Percentiles rank a stretch among this genome's conserved stretches.
Conservation (phyloP, 768 basidiomycete species). For the Mycena epipterygia region DNA sequence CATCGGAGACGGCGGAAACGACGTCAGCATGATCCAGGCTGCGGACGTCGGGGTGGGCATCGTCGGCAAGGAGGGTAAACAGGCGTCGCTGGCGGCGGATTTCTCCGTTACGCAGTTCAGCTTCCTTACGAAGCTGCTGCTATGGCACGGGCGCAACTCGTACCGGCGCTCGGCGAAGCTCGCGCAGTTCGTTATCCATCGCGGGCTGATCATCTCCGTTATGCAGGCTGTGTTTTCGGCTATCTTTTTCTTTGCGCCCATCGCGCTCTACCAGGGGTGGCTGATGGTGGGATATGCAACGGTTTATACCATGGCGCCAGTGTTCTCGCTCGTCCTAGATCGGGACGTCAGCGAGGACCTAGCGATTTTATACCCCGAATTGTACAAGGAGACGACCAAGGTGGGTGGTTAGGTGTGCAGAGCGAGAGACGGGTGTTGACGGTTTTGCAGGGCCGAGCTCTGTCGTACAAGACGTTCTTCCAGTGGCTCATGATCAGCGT, state of each 20-base stretch:
- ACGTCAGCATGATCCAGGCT: constrained; percentile 99
- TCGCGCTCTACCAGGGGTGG: constrained; percentile 98
- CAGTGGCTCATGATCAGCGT: constrained; percentile 97
- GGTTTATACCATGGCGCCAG: constrained; percentile 97
- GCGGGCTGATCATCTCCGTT: constrained; percentile 95
- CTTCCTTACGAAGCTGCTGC: constrained; percentile 92
- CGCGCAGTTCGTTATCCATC: constrained; percentile 98
- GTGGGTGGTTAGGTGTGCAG: constrained; percentile 52
- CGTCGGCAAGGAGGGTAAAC: constrained; percentile 98
- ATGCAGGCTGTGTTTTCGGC: constrained; percentile 98
- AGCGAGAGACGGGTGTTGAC: not conserved
- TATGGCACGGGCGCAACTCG: constrained; percentile 99
- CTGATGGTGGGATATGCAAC: constrained; percentile 97
- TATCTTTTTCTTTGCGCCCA: constrained; percentile 95
- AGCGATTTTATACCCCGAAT: constrained; percentile 94
- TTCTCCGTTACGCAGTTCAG: constrained; percentile 99
- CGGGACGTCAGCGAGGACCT: constrained; percentile 96
- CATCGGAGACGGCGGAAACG: constrained; percentile 99
- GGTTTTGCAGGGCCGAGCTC: constrained; percentile 81
- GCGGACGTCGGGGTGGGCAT: constrained; percentile 99
- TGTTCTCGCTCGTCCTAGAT: constrained; percentile 97
- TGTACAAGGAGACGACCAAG: constrained; percentile 98
- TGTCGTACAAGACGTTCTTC: constrained; percentile 99
- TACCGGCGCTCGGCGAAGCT: constrained; percentile 98
- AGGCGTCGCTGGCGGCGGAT: constrained; percentile 98